Conservation (phyloP, 1,139 yeast species). For the Blastobotrys persicus region DNA sequence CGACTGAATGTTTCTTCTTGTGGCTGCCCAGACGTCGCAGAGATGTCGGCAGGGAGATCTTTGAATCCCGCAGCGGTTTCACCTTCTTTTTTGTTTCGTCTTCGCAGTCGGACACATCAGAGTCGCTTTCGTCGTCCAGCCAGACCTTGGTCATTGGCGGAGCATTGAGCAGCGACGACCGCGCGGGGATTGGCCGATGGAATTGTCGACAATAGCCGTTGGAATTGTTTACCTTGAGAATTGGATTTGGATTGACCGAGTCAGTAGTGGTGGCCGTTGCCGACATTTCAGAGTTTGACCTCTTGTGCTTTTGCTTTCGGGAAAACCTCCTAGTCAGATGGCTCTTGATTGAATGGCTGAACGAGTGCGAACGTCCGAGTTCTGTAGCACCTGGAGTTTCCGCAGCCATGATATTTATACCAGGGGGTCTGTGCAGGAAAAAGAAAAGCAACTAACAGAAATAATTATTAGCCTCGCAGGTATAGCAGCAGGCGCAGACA, state of each 20-base stretch:
- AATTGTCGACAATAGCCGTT: not conserved
- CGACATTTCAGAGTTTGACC: conserved; percentile 3
- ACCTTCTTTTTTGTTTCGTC: not conserved
- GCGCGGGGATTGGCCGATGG: not conserved
- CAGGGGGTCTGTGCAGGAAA: not conserved
- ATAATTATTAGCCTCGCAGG: conserved; percentile 6
- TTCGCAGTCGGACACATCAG: conserved; percentile 15
- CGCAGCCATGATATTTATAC: conserved; percentile 5
- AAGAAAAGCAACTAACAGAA: not conserved
- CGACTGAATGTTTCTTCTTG: not conserved
- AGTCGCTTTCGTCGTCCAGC: conserved; percentile 30
- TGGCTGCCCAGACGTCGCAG: conserved; percentile 16
- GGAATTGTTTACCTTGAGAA: not conserved
- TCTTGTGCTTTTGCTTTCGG: conserved; percentile 2
- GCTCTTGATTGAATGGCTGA: conserved; percentile 5
- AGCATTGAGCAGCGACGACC: conserved; percentile 16
- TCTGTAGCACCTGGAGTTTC: not conserved
- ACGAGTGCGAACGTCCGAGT: conserved; percentile 7
- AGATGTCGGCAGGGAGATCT: conserved; percentile 1
- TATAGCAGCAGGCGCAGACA: conserved; percentile 4
- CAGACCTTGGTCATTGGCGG: conserved; percentile 32
- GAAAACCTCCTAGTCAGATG: conserved; percentile 1
- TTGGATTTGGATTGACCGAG: not conserved
- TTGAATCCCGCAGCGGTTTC: not conserved
- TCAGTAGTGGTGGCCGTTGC: conserved; percentile 8